phyloP scores from a whole-genome alignment of 495 filamentous ascomycete genomes.

The Cercophora samala region DNA sequence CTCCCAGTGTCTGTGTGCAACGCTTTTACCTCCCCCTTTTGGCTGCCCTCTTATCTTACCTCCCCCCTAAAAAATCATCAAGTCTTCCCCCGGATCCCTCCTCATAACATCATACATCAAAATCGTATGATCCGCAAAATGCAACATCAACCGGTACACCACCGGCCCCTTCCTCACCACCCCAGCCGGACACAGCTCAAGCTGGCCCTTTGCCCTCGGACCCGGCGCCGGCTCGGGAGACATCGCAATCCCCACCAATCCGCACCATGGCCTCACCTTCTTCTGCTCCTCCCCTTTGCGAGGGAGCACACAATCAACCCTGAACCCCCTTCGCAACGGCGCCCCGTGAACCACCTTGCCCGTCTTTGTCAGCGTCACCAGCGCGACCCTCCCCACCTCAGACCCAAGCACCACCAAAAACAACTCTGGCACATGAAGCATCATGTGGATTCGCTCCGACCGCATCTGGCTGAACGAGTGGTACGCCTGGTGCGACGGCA shows the following conservation, averaged over 20 bases:
- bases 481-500: constrained; percentile 28
- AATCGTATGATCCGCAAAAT: constrained; percentile 72
- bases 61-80: constrained; percentile 29
- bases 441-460: constrained; percentile 72
- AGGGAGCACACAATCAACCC: constrained; percentile 45
- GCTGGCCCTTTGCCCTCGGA: constrained; percentile 49
- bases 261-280: constrained; percentile 36
- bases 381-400: constrained; percentile 67
- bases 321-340: constrained; percentile 37
- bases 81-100: constrained; percentile 19
- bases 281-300: constrained; percentile 36
- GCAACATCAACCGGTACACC: constrained; percentile 68
- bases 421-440: constrained; percentile 71
- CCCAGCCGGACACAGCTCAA: constrained; percentile 28
- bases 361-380: constrained; percentile 65
- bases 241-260: constrained; percentile 44
- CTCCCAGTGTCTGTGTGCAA: background rate
- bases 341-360: constrained; percentile 38
- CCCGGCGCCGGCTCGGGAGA: constrained; percentile 47
- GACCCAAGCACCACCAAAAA: constrained; percentile 71
- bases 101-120: constrained; percentile 71
- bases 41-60: background rate
- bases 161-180: constrained; percentile 7
- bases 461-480: constrained; percentile 30
- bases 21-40: background rate